These are phyloP conservation scores for Aspergillus glaucus DNA, from an alignment of 2,329 filamentous ascomycete genomes.

Conservation along the genomic window DNA sequence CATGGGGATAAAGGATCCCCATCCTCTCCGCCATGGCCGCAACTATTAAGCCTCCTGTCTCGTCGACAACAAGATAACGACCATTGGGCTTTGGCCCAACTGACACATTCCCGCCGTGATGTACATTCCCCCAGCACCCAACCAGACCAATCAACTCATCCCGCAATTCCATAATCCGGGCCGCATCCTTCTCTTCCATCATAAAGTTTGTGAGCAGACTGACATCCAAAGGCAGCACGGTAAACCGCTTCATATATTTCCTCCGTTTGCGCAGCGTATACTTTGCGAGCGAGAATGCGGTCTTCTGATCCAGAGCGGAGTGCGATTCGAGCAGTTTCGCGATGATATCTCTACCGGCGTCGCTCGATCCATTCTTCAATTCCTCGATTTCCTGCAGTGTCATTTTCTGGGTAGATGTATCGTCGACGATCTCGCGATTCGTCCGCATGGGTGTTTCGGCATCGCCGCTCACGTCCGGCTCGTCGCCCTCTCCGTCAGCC, in stretches of 20 bases:
- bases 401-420: slow-evolving; percentile 66
- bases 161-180: slow-evolving; percentile 76
- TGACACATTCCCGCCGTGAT: slow-evolving; percentile 53
- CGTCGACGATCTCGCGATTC: slow-evolving; percentile 59
- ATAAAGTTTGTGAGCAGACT: slow-evolving; percentile 69
- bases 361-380: slow-evolving; percentile 64
- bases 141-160: slow-evolving; percentile 77
- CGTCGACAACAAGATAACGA: slow-evolving; percentile 78
- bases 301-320: slow-evolving; percentile 87
- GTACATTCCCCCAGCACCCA: slow-evolving; percentile 84
- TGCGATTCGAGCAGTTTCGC: slow-evolving; percentile 89
- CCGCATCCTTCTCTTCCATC: slow-evolving; percentile 70
- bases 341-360: slow-evolving; percentile 81
- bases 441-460: slow-evolving; percentile 49
- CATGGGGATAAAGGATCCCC: slow-evolving; percentile 62
- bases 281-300: slow-evolving; percentile 84
- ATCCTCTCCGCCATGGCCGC: slow-evolving; percentile 83
- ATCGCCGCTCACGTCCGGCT: slow-evolving; percentile 24
- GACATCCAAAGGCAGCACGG: slow-evolving; percentile 75
- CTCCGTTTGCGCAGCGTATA: slow-evolving; percentile 91
- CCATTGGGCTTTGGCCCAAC: slow-evolving; percentile 40
- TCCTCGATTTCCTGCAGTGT: slow-evolving; percentile 65
- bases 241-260: slow-evolving; percentile 88
- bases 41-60: slow-evolving; percentile 75
- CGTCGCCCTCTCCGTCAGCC: slow-evolving; percentile 31